A percentile compares a stretch with the other conserved stretches of the same genome.
Conservation (phyloP, 495 filamentous ascomycete species). For the Tuber brumale region DNA sequence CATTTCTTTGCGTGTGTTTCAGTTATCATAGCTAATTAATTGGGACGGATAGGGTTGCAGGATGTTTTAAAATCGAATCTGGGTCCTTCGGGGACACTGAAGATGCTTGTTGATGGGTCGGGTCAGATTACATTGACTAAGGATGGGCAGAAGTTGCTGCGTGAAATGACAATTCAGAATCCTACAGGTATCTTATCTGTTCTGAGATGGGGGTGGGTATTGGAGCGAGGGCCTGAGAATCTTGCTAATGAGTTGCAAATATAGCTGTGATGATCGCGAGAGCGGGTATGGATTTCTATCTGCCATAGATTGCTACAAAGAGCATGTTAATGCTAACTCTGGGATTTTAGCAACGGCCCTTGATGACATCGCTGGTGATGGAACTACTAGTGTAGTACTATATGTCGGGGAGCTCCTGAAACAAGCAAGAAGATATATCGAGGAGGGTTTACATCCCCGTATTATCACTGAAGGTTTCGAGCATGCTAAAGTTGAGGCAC, state of each 20-base stretch:
- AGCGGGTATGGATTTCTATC: slow-evolving; percentile 47
- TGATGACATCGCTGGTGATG: slow-evolving; percentile 97
- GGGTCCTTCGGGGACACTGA: slow-evolving; percentile 87
- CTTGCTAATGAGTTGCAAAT: slow-evolving; percentile 36
- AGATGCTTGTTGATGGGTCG: slow-evolving; percentile 98
- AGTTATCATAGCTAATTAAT: slow-evolving; percentile 14
- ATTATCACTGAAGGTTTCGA: slow-evolving; percentile 98
- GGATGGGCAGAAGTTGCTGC: slow-evolving; percentile 89
- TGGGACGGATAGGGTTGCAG: slow-evolving; percentile 53
- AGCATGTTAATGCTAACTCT: neutral
- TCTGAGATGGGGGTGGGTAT: slow-evolving; percentile 46
- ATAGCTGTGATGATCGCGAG: slow-evolving; percentile 98
- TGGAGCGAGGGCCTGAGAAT: neutral
- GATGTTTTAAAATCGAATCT: slow-evolving; percentile 96
- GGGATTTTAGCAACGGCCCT: slow-evolving; percentile 68
- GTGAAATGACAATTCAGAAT: slow-evolving; percentile 75
- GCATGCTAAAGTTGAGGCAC: slow-evolving; percentile 83
- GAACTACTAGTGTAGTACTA: slow-evolving; percentile 92
- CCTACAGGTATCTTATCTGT: slow-evolving; percentile 40
- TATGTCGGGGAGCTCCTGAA: slow-evolving; percentile 94
- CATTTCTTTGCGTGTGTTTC: neutral
- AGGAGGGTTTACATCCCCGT: slow-evolving; percentile 88
- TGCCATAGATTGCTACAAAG: neutral
- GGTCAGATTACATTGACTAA: slow-evolving; percentile 99
- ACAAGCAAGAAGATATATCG: slow-evolving; percentile 90